A percentile compares a stretch with the other conserved stretches of the same genome.
These are phyloP conservation scores for Salix dunnii DNA, from an alignment of 345 rosid genomes.

Conservation along the genomic window DNA sequence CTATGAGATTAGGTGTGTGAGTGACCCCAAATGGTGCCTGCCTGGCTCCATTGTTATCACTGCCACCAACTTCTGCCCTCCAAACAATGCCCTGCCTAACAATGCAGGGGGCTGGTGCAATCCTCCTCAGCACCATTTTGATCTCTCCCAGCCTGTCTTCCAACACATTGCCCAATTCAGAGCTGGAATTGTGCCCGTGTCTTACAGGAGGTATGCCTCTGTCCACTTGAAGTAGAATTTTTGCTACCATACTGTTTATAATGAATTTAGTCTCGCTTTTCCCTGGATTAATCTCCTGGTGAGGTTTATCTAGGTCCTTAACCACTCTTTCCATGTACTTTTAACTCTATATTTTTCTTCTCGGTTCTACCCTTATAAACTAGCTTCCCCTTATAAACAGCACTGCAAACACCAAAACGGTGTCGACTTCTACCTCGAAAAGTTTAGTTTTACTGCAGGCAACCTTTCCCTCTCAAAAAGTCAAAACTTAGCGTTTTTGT, in stretches of 20 bases:
- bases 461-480: not conserved
- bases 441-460: not conserved
- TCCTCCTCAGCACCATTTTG: constrained; percentile 27
- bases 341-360: too few relatives aligned
- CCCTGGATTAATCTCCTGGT: not conserved
- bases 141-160: constrained; percentile 27
- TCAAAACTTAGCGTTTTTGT: not conserved
- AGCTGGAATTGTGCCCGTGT: constrained; percentile 22
- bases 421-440: not conserved
- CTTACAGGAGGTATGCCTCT: constrained; percentile 20
- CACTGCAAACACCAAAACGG: too few relatives aligned
- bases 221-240: not conserved
- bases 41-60: constrained; percentile 30
- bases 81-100: constrained; percentile 28
- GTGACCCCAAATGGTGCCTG: constrained; percentile 20
- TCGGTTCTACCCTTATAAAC: not conserved
- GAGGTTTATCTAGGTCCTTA: not conserved
- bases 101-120: constrained; percentile 29
- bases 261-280: not conserved
- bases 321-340: not conserved
- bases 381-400: too few relatives aligned
- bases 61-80: constrained; percentile 31
- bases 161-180: constrained; percentile 25
- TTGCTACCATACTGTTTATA: not conserved
- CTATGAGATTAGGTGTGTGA: constrained; percentile 19